These are phyloP conservation scores for Lodderomyces elongisporus DNA, from an alignment of 1,139 yeast species.

Conservation along the genomic window DNA sequence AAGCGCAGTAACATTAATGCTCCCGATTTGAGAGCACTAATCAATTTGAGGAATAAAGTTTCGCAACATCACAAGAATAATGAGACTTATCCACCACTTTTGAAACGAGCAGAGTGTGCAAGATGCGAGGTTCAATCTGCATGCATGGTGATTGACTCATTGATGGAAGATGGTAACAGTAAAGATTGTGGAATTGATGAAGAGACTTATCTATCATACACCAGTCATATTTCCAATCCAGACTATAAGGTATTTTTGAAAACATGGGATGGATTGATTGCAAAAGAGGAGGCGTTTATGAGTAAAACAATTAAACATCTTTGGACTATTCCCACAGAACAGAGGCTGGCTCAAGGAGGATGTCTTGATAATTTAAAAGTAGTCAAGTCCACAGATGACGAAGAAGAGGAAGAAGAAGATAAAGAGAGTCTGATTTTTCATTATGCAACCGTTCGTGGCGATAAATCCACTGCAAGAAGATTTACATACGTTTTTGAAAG, in stretches of 20 bases:
- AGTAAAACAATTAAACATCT: conserved; percentile 54
- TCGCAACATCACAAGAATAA: conserved; percentile 56
- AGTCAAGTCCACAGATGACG: conserved; percentile 25
- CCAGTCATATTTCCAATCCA: conserved; percentile 43
- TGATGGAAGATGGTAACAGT: conserved; percentile 53
- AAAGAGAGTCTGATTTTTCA: conserved; percentile 6
- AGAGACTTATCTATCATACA: conserved; percentile 42
- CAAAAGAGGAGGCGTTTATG: conserved; percentile 65
- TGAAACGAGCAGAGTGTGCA: conserved; percentile 57
- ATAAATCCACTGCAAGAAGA: conserved; percentile 12
- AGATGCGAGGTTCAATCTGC: conserved; percentile 55
- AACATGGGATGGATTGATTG: conserved; percentile 71
- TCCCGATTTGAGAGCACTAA: conserved; percentile 55
- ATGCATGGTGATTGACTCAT: conserved; percentile 67
- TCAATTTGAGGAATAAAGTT: conserved; percentile 66
- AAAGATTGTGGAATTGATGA: conserved; percentile 38
- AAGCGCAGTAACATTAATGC: conserved; percentile 51
- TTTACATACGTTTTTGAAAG: conserved; percentile 45
- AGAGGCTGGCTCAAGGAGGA: conserved; percentile 45
- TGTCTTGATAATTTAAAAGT: conserved; percentile 52
- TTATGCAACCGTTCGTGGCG: conserved; percentile 7
- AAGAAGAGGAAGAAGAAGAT: too few species aligned
- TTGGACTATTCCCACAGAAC: conserved; percentile 60
- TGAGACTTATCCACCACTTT: conserved; percentile 55
- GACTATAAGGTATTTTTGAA: conserved; percentile 50